A percentile compares a stretch with the other conserved stretches of the same genome.
Conservation (phyloP, 2,329 filamentous ascomycete species). For the Aspergillus unguis region DNA sequence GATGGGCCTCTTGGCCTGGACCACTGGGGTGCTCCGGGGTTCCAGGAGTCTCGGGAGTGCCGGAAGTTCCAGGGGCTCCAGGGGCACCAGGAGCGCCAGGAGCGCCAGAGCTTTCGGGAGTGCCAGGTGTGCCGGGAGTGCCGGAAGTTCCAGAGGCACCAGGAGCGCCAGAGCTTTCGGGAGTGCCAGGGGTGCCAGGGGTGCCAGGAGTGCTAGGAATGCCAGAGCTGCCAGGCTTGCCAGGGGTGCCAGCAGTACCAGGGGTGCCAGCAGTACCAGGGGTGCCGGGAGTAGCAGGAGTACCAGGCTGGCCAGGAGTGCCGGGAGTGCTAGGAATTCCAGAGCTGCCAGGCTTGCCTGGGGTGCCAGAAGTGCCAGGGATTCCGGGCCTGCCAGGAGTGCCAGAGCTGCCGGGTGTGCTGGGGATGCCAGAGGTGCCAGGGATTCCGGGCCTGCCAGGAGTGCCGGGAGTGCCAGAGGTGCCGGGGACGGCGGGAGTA, state of each 20-base stretch:
- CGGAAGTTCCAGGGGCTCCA: not conserved
- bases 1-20: constrained; percentile 5
- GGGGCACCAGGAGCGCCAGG: constrained; percentile 7
- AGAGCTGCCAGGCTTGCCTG: not conserved
- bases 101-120: not conserved
- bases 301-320: constrained; percentile 6
- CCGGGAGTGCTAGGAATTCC: not conserved
- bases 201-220: not conserved
- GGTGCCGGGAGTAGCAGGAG: not conserved
- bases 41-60: not conserved
- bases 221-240: constrained; percentile 6
- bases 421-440: constrained; percentile 1
- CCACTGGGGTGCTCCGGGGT: not conserved
- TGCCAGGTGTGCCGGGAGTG: constrained; percentile 2
- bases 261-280: constrained; percentile 8
- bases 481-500: constrained; percentile 6
- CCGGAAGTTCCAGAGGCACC: not conserved
- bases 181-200: no score
- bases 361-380: constrained; percentile 6
- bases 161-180: constrained; percentile 4
- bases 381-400: not conserved
- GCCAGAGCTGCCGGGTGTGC: not conserved
- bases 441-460: constrained; percentile 4
- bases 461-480: not conserved
- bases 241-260: constrained; percentile 5